Evolutionary conservation across 2,329 filamentous ascomycete genomes (phyloP).

Genomic region (Venturiaceae sp.): DNA sequence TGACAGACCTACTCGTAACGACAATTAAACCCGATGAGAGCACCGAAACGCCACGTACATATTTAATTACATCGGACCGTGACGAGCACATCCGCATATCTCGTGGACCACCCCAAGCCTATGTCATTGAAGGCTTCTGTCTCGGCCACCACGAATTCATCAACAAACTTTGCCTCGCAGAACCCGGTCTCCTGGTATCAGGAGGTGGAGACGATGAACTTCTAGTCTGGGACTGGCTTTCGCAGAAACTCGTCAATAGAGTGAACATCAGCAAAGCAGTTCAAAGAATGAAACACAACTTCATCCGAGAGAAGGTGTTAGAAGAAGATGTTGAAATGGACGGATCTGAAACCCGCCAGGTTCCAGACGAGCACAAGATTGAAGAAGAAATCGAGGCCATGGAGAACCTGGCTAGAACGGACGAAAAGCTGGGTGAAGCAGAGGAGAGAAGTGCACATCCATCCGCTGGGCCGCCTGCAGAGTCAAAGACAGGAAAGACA

Average conservation of each 20-base stretch:
- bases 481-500: not conserved
- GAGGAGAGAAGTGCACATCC: not conserved
- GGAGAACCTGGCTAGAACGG: not conserved
- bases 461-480: not conserved
- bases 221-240: constrained; percentile 73
- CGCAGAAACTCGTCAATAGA: constrained; percentile 43
- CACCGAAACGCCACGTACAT: constrained; percentile 31
- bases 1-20: constrained; percentile 62
- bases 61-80: constrained; percentile 58
- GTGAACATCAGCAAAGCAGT: constrained; percentile 15
- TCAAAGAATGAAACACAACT: constrained; percentile 10
- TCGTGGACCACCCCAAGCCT: constrained; percentile 67
- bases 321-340: not conserved
- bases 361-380: not conserved
- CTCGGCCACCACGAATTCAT: constrained; percentile 83
- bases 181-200: constrained; percentile 61
- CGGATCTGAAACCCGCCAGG: not conserved
- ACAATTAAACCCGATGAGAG: constrained; percentile 31
- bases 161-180: constrained; percentile 60
- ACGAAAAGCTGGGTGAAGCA: not conserved
- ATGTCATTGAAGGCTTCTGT: constrained; percentile 84
- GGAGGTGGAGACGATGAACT: constrained; percentile 78
- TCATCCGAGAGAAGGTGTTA: not conserved
- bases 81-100: constrained; percentile 86
- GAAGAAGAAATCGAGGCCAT: not conserved